Base-by-base conservation (phyloP, 2,329 filamentous ascomycete genomes). In the Scolecobasidium constrictum region DNA sequence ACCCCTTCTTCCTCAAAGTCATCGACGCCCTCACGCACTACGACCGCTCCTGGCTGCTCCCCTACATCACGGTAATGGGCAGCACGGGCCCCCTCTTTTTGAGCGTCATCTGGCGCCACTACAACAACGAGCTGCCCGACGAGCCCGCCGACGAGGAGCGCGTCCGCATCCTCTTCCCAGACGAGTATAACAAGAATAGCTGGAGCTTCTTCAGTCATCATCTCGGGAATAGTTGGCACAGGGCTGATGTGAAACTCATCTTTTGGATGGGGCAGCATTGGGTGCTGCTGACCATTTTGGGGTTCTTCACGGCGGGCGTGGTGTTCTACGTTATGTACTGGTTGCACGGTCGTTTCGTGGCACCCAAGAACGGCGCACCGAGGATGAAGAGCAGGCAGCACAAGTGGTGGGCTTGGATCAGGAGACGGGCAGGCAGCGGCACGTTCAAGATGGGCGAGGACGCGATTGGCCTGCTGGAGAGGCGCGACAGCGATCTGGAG, bases 11-110 rank as follows among this genome's bases (percentile, higher is more conserved):
- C 67, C 66, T 78, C 40, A 69, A 71, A 38, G 78, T 82, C 31
- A 82, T 86, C 52, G 72, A 82, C 48, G 69, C 72, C 11, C 65
- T 88, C n/a, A 71, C 76, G 45, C 67, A 70, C 43, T 85, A 84
- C 60, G 72, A 83, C 55, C 71, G 75, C 46, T 75, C 74, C 49
- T 88, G 83, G 82, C 55, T 77, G 31, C 58, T 80, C 47, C 73
- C 78, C 13, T 86, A 88, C 59, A 81, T 84, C 53, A 85, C 81
- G 18, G 81, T 88, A 52, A 88, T 88, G 84, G 80, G 81, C 37
- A 78, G 77, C 7, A 84, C 84, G 0, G 83, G 83, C 0, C 83
- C 83, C 0, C 65, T 88, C 21, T 88, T 86, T 64, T 62, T 88
- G 36, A 84, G 77, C 44, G 73, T 87, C 33, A 73, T 85, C 46